These are phyloP conservation scores for Myotisia sp. DNA, from an alignment of 2,329 filamentous ascomycete species.

Conservation along the genomic window DNA sequence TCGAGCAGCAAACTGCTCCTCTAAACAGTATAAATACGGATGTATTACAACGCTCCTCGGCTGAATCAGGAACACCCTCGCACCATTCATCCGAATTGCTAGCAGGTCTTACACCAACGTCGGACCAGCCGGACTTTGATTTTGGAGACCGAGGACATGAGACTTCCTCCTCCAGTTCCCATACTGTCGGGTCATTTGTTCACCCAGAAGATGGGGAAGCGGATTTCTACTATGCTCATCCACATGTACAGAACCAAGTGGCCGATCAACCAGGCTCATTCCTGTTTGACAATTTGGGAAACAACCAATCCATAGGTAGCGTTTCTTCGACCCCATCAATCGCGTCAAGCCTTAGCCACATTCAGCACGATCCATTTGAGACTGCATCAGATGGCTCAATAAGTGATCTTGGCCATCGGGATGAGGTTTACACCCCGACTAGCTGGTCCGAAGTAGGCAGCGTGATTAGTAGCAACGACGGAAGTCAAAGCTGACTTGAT, in stretches of 20 bases:
- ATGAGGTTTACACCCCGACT: constrained; percentile 24
- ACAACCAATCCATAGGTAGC: constrained; percentile 7
- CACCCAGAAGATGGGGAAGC: constrained; percentile 21
- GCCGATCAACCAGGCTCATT: constrained; percentile 3
- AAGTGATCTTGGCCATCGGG: constrained; percentile 24
- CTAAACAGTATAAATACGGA: constrained; percentile 13
- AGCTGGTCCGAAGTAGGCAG: constrained; percentile 35
- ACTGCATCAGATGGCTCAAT: constrained; percentile 24
- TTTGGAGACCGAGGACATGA: constrained; percentile 12
- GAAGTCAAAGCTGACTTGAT: no score
- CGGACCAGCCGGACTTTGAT: constrained; percentile 24
- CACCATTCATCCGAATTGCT: constrained; percentile 30
- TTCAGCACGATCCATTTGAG: constrained; percentile 19
- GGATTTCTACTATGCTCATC: constrained; percentile 23
- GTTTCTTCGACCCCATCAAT: constrained; percentile 26
- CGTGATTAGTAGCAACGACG: constrained; percentile 29
- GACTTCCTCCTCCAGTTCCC: constrained; percentile 14
- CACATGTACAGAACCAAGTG: constrained; percentile 13
- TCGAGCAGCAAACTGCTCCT: constrained; percentile 11
- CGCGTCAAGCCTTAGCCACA: constrained; percentile 25
- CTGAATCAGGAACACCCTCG: constrained; percentile 22
- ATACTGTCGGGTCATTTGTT: constrained; percentile 15
- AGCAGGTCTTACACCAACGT: constrained; percentile 33
- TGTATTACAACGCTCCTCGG: constrained; percentile 15
- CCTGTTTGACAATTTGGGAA: background rate